Base-by-base conservation (phyloP, 345 rosid genomes). In the Nasturtium officinale region DNA sequence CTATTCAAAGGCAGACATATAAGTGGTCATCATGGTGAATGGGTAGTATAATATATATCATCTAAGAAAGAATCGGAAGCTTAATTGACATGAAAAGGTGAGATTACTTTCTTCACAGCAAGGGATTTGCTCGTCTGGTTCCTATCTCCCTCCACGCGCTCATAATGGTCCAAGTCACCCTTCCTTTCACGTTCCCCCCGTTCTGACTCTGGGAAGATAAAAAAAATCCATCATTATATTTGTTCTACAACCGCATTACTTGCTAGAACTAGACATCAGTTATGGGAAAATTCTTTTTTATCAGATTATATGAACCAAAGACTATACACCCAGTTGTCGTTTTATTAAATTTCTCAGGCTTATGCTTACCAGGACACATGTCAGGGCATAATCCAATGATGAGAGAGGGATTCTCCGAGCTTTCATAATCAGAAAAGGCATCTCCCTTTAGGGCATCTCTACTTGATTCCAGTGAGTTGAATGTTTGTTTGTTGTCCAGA, bases 141-240 rank as follows among this genome's bases (percentile, higher is more conserved):
- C 83, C 98, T 84, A 83, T 75, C 96, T 55, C 97, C 98, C 83
- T 87, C 96, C 77, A 95, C 67, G 13, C 97, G 97, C 76, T 95
- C 99, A 76, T 86, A 88, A 73, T 80, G 96, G 71, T 95, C 97
- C 71, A 95, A 93, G 80, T 95, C 99, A 74, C 98, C 98, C 84
- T 95, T 91, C 80, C 98, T 87, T 85, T 88, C 99, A 75, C 99
- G 83, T 73, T 95, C 96, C 30, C 77, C 93, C 74, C 98, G 87
- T 79, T 95, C 98, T 1, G 92, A 83, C 85, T 83, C 98, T 91
- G 90, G 48, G 82, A 82, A 53, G 48, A 48, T 65, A 64, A 13
- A 46, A 43, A 58, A 20, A 42, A 9, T 35, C 55, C 64, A 54
- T 55, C 75, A 74, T 56, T 50, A 57, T 37, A 69, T 15, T 57